These are phyloP conservation scores for Aspergillus flavus DNA, from an alignment of 2,329 filamentous ascomycete genomes.

Conservation along the genomic window DNA sequence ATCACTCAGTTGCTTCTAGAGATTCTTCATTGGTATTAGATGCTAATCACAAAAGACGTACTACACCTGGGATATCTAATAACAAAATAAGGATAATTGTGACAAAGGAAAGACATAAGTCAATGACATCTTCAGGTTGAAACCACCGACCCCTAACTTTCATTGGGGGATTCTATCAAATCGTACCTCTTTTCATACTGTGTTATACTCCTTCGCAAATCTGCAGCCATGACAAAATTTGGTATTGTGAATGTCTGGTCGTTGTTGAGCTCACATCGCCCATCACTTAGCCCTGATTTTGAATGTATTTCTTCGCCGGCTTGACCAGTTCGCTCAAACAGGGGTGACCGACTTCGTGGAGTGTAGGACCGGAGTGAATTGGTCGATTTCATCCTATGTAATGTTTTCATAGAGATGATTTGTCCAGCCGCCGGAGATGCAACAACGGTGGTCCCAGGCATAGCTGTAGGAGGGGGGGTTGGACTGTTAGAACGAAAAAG, in stretches of 20 bases:
- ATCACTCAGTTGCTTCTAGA: not conserved
- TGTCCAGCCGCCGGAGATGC: conserved; percentile 59
- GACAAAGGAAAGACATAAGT: conserved; percentile 12
- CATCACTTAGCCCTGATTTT: conserved; percentile 1
- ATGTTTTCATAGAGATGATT: conserved; percentile 46
- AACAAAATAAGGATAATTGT: not conserved
- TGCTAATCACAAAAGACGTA: not conserved
- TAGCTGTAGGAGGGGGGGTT: conserved; percentile 54
- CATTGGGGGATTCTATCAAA: conserved; percentile 32
- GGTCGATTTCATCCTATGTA: conserved; percentile 40
- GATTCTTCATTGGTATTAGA: not conserved
- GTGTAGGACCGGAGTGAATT: conserved; percentile 33
- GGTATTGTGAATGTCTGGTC: conserved; percentile 5
- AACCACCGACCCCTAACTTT: conserved; percentile 21
- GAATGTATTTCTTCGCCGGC: conserved; percentile 12
- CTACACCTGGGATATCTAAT: conserved; percentile 10
- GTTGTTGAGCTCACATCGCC: too few species aligned
- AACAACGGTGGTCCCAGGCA: conserved; percentile 57
- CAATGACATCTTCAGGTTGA: not conserved
- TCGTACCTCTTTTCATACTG: conserved; percentile 30
- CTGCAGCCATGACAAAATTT: conserved; percentile 22
- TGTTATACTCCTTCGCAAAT: conserved; percentile 27
- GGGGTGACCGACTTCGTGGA: conserved; percentile 23
- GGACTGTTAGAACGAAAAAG: conserved; percentile 59
- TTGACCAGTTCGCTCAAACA: conserved; percentile 20